A percentile compares a stretch with the other conserved stretches of the same genome.
Evolutionary conservation across 768 basidiomycete species (phyloP).

Genomic region (Rhodosporidiobolus odoratus): DNA sequence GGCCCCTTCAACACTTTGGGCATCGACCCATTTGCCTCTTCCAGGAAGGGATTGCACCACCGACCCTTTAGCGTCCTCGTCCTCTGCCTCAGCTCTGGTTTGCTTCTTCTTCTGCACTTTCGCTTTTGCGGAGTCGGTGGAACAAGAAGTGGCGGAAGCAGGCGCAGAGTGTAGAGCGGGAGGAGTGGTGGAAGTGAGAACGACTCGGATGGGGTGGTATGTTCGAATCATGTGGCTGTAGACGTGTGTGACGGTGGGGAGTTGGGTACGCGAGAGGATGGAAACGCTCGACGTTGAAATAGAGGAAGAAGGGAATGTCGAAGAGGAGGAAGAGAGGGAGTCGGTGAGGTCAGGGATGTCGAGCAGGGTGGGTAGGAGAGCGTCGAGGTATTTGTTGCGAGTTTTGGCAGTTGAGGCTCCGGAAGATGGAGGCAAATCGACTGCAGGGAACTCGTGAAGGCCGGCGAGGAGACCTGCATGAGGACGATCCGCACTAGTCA

Average conservation of each 20-base stretch:
- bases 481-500: not conserved
- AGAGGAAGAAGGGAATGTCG: not conserved
- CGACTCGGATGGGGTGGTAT: slow-evolving; percentile 19
- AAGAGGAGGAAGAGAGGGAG: not conserved
- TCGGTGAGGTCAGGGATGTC: not conserved
- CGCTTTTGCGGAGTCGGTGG: too few relatives aligned
- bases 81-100: too few relatives aligned
- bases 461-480: slow-evolving; percentile 77
- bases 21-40: slow-evolving; percentile 27
- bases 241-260: slow-evolving; percentile 65
- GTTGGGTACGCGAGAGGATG: slow-evolving; percentile 37
- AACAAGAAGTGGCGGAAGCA: not conserved
- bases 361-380: slow-evolving; percentile 37
- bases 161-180: not conserved
- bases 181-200: slow-evolving; percentile 3
- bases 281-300: not conserved
- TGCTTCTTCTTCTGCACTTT: too few relatives aligned
- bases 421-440: slow-evolving; percentile 50
- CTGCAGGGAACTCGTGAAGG: slow-evolving; percentile 77
- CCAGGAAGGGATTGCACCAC: slow-evolving; percentile 21
- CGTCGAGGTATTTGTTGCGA: slow-evolving; percentile 23
- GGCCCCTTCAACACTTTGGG: not conserved
- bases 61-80: not conserved
- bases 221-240: slow-evolving; percentile 90
- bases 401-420: not conserved